Evolutionary conservation across 148 eudicot species (phyloP).

Genomic region (Dysphania ambrosioides): DNA sequence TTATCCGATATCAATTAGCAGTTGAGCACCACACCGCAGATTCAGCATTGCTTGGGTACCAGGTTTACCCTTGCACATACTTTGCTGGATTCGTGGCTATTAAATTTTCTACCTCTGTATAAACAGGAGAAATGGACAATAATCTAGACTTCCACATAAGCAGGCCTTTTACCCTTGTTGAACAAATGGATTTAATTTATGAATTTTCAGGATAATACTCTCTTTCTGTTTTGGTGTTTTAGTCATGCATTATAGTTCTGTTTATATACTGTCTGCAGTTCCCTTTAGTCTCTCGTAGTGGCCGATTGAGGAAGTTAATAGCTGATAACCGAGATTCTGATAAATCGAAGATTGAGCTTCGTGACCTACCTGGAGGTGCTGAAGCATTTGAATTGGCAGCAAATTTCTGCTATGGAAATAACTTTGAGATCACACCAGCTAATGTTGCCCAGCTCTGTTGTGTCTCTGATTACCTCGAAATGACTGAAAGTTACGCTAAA

Average conservation of each 20-base stretch:
- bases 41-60: too few species aligned
- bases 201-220: too few species aligned
- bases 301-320: slow-evolving; percentile 71
- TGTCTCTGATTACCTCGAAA: slow-evolving; percentile 71
- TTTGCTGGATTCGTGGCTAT: not conserved
- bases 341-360: slow-evolving; percentile 54
- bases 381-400: slow-evolving; percentile 86
- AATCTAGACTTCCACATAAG: too few species aligned
- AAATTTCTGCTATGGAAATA: slow-evolving; percentile 81
- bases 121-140: too few species aligned
- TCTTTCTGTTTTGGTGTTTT: too few species aligned
- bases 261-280: slow-evolving; percentile 45
- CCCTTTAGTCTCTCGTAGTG: slow-evolving; percentile 85
- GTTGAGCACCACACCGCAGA: not conserved
- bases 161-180: not conserved
- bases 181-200: not conserved
- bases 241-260: not conserved
- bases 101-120: too few species aligned
- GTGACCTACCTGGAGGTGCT: slow-evolving; percentile 69
- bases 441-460: slow-evolving; percentile 83
- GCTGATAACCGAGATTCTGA: slow-evolving; percentile 59
- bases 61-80: too few species aligned
- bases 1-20: not conserved
- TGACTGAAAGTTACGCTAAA: slow-evolving; percentile 70
- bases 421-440: slow-evolving; percentile 76